Evolutionary conservation across 441 rosid genomes (phyloP), one percentile per base, ranked within the genome.

Genomic region (Erodium chrysanthum): DNA sequence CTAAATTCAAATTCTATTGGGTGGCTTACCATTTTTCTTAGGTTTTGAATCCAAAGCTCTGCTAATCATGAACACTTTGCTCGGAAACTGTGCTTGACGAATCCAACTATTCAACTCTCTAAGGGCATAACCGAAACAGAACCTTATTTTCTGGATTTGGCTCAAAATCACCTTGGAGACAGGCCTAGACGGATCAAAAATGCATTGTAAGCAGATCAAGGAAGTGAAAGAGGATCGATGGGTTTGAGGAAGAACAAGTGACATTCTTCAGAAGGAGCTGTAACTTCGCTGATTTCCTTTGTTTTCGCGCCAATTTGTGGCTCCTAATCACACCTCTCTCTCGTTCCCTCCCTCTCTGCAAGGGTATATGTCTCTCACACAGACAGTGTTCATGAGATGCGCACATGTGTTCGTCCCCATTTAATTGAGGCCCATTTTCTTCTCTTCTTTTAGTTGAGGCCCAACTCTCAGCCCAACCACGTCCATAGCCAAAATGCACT

Each of bases 251-350:
- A 71, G 77, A 25, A 12, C 6, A 40, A 22, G 75, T 77, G 87
- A 76, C 84, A 86, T 80, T 86, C 80, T 81, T 79, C 79, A 65
- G 72, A 15, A 67, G 50, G 75, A 71, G 83, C 92, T 75, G 75
- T 74, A 71, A 81, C 78, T 85, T 84, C 86, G 95, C 84, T 42
- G 54, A 66, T 74, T 73, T n/a, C 92, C 91, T 52, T 78, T 68
- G 76, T 68, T 82, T 83, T 83, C 95, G 98, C 90, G 90, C 92
- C 91, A 85, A 88, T 85, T 84, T 68, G 88, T 89, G 96, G 89
- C 77, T 56, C 40, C 40, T 33, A 33, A 33, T 33, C 40, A 7
- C 40, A 5, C 40, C 40, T 33, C 40, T 33, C 40, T 33, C 40
- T 27, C 29, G 1, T 3, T 3, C 29, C 3, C 29, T 33, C 40